Conservation (phyloP, 306 rosid genomes). For the cucumber (Cucumis sativus) region Cucumber_9930_V3 NC_026656.2:12568001-12568500, state of each 20-base stretch:
- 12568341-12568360: constrained; percentile 66
- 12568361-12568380: constrained; percentile 70
- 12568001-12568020: constrained; percentile 64
- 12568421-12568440: constrained; percentile 99
- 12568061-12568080: constrained; percentile 57
- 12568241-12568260: constrained; percentile 76
- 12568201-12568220: constrained; percentile 99
- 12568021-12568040: constrained; percentile 89
- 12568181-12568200: constrained; percentile 69
- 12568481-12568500: constrained; percentile 47
- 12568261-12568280: constrained; percentile 88
- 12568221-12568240: constrained; percentile 91
- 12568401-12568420: constrained; percentile 66
- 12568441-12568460: constrained; percentile 50
- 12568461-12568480: constrained; percentile 36
- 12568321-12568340: constrained; percentile 71
- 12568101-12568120: constrained; percentile 67
- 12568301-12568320: constrained; percentile 94
- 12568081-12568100: constrained; percentile 57
- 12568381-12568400: constrained; percentile 64
- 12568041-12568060: constrained; percentile 72
- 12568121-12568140: constrained; percentile 66
- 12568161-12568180: constrained; percentile 69
- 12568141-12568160: constrained; percentile 66
- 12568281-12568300: constrained; percentile 89